Evolutionary conservation across 1,284 basidiomycete species (phyloP).

Genomic region (Cryptococcus sp.): DNA sequence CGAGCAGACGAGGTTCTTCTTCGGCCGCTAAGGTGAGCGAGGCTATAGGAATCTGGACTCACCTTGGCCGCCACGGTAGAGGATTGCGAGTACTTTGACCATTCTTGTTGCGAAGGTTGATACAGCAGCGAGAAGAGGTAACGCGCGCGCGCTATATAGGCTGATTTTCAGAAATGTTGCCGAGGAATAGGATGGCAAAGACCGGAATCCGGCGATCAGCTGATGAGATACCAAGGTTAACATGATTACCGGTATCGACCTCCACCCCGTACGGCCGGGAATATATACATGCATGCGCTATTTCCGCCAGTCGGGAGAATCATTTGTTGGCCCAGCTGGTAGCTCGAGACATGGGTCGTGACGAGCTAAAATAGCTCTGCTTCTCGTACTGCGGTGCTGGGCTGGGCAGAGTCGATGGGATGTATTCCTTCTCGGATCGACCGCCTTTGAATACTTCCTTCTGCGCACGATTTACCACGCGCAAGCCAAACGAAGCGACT

Average conservation of each 20-base stretch:
- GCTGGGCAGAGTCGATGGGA: neutral
- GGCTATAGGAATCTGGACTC: neutral
- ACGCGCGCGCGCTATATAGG: no score
- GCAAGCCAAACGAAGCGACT: slow-evolving; percentile 43
- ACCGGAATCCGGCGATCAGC: no score
- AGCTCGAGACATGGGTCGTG: slow-evolving; percentile 5
- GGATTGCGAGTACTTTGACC: slow-evolving; percentile 51
- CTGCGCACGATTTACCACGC: slow-evolving; percentile 44
- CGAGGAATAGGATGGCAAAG: no score
- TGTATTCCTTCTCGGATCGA: slow-evolving; percentile 28
- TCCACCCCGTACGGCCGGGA: no score
- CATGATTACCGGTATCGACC: no score
- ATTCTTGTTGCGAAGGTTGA: neutral
- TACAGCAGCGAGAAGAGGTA: no score
- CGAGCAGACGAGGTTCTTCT: slow-evolving; percentile 77
- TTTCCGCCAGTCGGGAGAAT: no score
- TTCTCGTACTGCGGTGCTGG: neutral
- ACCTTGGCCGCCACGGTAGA: slow-evolving; percentile 49
- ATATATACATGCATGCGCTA: no score
- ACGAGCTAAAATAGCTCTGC: slow-evolving; percentile 4
- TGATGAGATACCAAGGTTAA: no score
- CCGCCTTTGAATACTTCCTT: slow-evolving; percentile 35
- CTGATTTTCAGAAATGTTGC: no score
- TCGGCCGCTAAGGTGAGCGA: slow-evolving; percentile 53
- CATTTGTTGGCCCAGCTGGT: slow-evolving; percentile 8